A percentile compares a stretch with the other conserved stretches of the same genome.
Evolutionary conservation across 352 stramenopile species (phyloP).

Genomic region (Phytopythium litorale): DNA sequence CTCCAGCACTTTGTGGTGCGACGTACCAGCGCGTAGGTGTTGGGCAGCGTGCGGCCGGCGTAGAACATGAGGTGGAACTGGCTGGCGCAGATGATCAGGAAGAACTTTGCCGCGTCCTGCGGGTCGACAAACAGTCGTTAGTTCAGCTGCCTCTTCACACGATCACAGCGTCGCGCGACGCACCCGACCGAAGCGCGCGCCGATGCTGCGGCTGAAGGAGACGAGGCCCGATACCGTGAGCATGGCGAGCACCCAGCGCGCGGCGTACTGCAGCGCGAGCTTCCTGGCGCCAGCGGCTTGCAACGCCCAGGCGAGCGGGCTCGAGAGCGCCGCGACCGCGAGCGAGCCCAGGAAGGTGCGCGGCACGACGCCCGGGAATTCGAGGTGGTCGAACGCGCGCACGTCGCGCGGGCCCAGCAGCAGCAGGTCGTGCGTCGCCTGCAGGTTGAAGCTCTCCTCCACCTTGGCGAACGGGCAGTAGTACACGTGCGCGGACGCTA

Average conservation of each 20-base stretch:
- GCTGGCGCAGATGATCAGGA: slow-evolving; percentile 84
- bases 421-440: slow-evolving; percentile 97
- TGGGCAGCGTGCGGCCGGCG: slow-evolving; percentile 94
- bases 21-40: slow-evolving; percentile 93
- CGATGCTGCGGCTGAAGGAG: slow-evolving; percentile 61
- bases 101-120: slow-evolving; percentile 55
- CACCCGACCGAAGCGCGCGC: slow-evolving; percentile 48
- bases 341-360: slow-evolving; percentile 94
- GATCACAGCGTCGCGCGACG: background rate
- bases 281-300: slow-evolving; percentile 28
- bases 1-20: background rate
- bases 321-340: slow-evolving; percentile 40
- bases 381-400: slow-evolving; percentile 93
- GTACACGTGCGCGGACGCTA: slow-evolving; percentile 39
- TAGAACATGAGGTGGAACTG: slow-evolving; percentile 99
- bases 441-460: slow-evolving; percentile 98
- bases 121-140: slow-evolving; percentile 1
- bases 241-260: slow-evolving; percentile 58
- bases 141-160: slow-evolving; percentile 1
- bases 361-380: slow-evolving; percentile 98
- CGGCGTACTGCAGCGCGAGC: slow-evolving; percentile 51
- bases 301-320: slow-evolving; percentile 35
- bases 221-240: slow-evolving; percentile 51
- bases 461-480: slow-evolving; percentile 88
- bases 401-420: slow-evolving; percentile 50